Evolutionary conservation across 345 rosid species (phyloP), one percentile per base, ranked within the genome.

Genomic region (Citrus mangshanensis): DNA sequence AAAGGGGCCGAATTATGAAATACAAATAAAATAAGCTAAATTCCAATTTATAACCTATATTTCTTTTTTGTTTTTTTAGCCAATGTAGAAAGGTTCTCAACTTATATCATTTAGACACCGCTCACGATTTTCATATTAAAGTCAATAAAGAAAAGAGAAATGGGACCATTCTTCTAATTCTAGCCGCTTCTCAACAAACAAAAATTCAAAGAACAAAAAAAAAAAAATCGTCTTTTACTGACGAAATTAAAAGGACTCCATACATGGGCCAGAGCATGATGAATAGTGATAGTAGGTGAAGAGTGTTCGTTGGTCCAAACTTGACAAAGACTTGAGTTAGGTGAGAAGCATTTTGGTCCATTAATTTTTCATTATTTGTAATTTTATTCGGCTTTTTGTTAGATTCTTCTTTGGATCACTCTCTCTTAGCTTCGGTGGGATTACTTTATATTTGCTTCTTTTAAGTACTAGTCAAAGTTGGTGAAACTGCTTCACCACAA

Each of bases 281-380:
- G 51, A 3, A 42, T 0, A 3, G 51, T 13, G 4, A 1, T 0
- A 3, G 51, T 30, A 30, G 68, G 22, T 30, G 37, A 2, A 63
- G 38, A 6, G 3, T 0, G 2, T 77, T 13, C 78, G 75, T 0
- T 0, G 58, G 22, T 54, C 58, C 21, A 54, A 5, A 54, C 58
- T 54, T 5, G 22, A 54, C 58, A 54, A 18, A 1, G 21, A 54
- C 58, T 16, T 18, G 22, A 18, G 70, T 84, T 85, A 42, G 91
- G 91, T 84, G 81, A 74, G 75, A 78, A 37, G 22, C 34, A n/a
- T 27, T 30, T 32, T 1, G 51, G 22, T 80, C 83, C 86, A 32
- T 70, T 19, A 16, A 55, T 9, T 72, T 72, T 34, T n/a, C 21
- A 0, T 32, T 18, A 32, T 19, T 30, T 42, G 21, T 68, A 16